Percentiles rank a stretch among this genome's conserved stretches.
phyloP scores from a whole-genome alignment of 768 basidiomycete genomes.

The Leccinum truebloodii region DNA sequence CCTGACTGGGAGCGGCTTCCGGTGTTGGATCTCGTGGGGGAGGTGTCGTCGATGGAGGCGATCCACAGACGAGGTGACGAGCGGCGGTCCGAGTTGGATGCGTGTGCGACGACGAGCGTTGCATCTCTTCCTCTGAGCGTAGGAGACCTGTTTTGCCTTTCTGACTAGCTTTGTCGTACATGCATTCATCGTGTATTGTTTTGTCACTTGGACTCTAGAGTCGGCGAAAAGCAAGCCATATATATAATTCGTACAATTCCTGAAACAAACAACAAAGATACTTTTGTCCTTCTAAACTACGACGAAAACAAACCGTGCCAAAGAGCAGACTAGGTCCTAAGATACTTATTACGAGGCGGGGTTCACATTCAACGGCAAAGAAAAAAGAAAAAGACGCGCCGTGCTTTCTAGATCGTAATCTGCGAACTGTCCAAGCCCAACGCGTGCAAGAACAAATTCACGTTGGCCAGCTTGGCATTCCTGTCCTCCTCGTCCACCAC shows the following conservation, averaged over 20 bases:
- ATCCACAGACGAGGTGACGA: slow-evolving; percentile 37
- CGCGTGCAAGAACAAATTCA: slow-evolving; percentile 88
- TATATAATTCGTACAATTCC: slow-evolving; percentile 21
- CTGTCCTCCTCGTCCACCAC: slow-evolving; percentile 71
- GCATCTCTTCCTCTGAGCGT: slow-evolving; percentile 24
- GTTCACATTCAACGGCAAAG: too few relatives aligned
- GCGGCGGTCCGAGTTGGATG: slow-evolving; percentile 37
- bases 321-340: slow-evolving; percentile 10
- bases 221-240: slow-evolving; percentile 9
- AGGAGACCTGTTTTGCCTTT: slow-evolving; percentile 11
- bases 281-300: slow-evolving; percentile 19
- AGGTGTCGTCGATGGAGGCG: slow-evolving; percentile 36
- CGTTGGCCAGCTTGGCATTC: slow-evolving; percentile 81
- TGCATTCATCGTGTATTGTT: not conserved
- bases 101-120: slow-evolving; percentile 25
- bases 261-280: slow-evolving; percentile 14
- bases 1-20: slow-evolving; percentile 60
- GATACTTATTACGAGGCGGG: not conserved
- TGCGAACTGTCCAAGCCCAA: slow-evolving; percentile 73
- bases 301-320: slow-evolving; percentile 2
- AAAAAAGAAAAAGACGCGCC: too few relatives aligned
- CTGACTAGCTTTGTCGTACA: slow-evolving; percentile 7
- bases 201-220: not conserved
- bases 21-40: slow-evolving; percentile 66
- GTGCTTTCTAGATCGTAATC: slow-evolving; percentile 47